These are phyloP conservation scores for Thelephora terrestris DNA, from an alignment of 1,284 basidiomycete genomes.

Conservation along the genomic window DNA sequence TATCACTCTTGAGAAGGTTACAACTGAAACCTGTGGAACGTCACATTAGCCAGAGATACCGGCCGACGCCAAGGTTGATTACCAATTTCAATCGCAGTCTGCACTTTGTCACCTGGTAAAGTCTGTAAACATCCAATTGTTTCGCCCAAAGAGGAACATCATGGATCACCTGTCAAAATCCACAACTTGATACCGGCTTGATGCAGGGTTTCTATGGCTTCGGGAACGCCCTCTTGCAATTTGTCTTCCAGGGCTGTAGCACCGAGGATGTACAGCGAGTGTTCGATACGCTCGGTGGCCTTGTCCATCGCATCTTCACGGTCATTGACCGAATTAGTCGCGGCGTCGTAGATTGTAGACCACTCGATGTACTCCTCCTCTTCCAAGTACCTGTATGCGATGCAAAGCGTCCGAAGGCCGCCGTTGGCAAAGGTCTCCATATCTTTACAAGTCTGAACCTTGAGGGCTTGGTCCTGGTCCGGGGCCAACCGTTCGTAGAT, in stretches of 20 bases:
- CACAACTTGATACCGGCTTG: constrained; percentile 94
- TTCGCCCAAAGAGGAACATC: constrained; percentile 2
- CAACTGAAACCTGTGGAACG: constrained; percentile 61
- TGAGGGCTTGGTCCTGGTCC: constrained; percentile 67
- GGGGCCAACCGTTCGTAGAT: constrained; percentile 78
- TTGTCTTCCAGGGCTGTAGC: constrained; percentile 97
- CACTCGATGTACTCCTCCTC: constrained; percentile 84
- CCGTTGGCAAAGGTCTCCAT: constrained; percentile 93
- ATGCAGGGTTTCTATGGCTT: constrained; percentile 89
- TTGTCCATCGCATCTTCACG: constrained; percentile 88
- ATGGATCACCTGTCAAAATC: constrained; percentile 70
- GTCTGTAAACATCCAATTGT: constrained; percentile 5
- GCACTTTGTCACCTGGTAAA: constrained; percentile 80
- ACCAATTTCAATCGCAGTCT: constrained; percentile 95
- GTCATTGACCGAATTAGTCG: constrained; percentile 63
- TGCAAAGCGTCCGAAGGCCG: constrained; percentile 86
- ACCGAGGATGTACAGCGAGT: constrained; percentile 75
- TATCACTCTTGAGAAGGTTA: constrained; percentile 83
- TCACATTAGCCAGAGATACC: neutral
- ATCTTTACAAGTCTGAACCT: constrained; percentile 73
- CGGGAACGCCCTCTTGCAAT: constrained; percentile 93
- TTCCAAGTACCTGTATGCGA: constrained; percentile 70
- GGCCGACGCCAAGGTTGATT: constrained; percentile 9
- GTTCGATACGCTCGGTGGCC: constrained; percentile 79
- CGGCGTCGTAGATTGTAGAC: constrained; percentile 77